Conservation (phyloP, 1,139 yeast genomes). For the Taphrina flavorubra region DNA sequence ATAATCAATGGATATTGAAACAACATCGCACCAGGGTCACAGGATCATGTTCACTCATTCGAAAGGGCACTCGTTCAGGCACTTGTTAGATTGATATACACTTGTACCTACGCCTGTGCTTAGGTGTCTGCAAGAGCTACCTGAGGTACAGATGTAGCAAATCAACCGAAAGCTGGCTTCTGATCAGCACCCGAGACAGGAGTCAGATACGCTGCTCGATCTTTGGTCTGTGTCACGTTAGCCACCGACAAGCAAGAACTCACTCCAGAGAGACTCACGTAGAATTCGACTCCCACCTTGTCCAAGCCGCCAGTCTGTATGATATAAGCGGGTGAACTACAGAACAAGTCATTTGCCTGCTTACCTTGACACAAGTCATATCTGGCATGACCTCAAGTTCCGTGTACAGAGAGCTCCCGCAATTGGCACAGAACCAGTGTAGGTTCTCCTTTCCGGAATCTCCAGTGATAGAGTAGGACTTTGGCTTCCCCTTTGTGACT, state of each 20-base stretch:
- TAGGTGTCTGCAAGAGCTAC: too few relatives aligned
- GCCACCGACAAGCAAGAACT: not conserved
- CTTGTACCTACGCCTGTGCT: too few relatives aligned
- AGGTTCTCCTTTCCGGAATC: constrained; percentile 26
- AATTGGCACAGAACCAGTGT: constrained; percentile 27
- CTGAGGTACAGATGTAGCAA: too few relatives aligned
- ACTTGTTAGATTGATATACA: too few relatives aligned
- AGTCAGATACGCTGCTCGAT: constrained; percentile 5
- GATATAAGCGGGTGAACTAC: not conserved
- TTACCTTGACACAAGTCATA: constrained; percentile 25
- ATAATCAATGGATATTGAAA: too few relatives aligned
- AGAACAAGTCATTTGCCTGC: not conserved
- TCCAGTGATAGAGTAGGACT: constrained; percentile 29
- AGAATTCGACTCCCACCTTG: constrained; percentile 22
- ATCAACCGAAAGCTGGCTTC: constrained; percentile 21
- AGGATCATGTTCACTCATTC: too few relatives aligned
- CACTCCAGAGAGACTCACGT: not conserved
- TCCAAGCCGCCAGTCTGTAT: constrained; percentile 17
- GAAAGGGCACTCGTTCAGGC: too few relatives aligned
- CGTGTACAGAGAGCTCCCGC: constrained; percentile 23
- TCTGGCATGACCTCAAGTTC: constrained; percentile 31
- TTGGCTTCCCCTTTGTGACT: constrained; percentile 15
- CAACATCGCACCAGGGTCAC: too few relatives aligned
- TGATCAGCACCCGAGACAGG: constrained; percentile 18
- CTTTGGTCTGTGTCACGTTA: constrained; percentile 5